Evolutionary conservation across 371 early-diverging fungal genomes (phyloP), one percentile per base, ranked within the genome.

Genomic region (Thermomucor indicae-seudaticae): DNA sequence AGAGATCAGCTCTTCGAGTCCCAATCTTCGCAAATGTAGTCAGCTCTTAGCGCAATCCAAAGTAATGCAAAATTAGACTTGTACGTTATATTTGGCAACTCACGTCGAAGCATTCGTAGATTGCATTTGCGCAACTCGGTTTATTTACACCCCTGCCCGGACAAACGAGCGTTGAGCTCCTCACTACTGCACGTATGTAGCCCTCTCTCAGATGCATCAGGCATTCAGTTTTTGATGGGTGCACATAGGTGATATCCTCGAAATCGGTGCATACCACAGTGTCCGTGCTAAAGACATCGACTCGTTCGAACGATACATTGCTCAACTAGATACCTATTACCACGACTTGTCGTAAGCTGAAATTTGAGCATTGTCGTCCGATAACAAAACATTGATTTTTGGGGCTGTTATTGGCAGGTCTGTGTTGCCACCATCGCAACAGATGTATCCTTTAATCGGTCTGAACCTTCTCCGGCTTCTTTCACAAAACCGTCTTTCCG

Each of bases 281-380:
- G 81, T 96, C 45, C 86, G 88, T 42, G 78, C 76, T 19, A 82
- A 89, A 58, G 91, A 96, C 43, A 91, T 93, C 56, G 83, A 85
- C 10, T 79, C 91, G 12, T 96, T 97, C 63, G 97, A 96, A 71
- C 84, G 96, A 55, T 95, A 93, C 63, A 84, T 94, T 61, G 80
- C 92, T n/a, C 96, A 97, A 72, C 84, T 96, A 30, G 81, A 88
- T 60, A 81, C 90, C 14, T 95, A 87, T 63, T 96, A 97, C 62
- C 81, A 80, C 48, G 96, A 93, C 59, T 75, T 84, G 63, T 84
- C 73, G 90, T 89, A 74, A 52, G 67, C 25, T 3, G 20, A 25
- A 11, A 51, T n/a, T 25, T 8, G 27, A 19, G 22, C 12, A 7
- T n/a, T 40, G 38, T 40, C 32, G 14, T 7, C 32, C 7, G 14